Evolutionary conservation across 2,329 filamentous ascomycete genomes (phyloP).

Genomic region (Lecanicillium sp.): DNA sequence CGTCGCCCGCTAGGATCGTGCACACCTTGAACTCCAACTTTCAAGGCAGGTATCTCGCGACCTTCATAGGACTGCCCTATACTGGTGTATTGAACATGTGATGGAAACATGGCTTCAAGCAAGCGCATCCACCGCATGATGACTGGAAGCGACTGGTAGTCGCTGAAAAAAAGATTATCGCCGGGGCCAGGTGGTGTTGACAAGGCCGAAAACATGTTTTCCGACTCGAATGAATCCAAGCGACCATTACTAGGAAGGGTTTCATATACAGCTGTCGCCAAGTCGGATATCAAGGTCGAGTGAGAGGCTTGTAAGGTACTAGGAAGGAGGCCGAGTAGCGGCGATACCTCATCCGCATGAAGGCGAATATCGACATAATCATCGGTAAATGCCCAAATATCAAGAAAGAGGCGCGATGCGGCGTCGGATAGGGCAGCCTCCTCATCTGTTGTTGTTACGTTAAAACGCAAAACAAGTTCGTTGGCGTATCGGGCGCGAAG

Average conservation of each 20-base stretch:
- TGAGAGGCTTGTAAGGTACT: slow-evolving; percentile 62
- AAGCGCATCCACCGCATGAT: slow-evolving; percentile 89
- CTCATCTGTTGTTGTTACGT: slow-evolving; percentile 60
- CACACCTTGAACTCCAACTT: slow-evolving; percentile 53
- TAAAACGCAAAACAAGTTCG: slow-evolving; percentile 86
- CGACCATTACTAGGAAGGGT: slow-evolving; percentile 19
- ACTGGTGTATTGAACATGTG: slow-evolving; percentile 62
- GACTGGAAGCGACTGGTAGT: slow-evolving; percentile 81
- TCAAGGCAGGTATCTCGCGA: slow-evolving; percentile 74
- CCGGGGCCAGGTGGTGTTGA: slow-evolving; percentile 24
- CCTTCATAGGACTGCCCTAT: slow-evolving; percentile 86
- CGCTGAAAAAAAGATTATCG: slow-evolving; percentile 80
- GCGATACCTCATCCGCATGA: slow-evolving; percentile 65
- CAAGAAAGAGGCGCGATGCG: slow-evolving; percentile 66
- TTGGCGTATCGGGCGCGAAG: slow-evolving; percentile 53
- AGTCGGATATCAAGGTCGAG: slow-evolving; percentile 67
- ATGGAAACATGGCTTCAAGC: slow-evolving; percentile 81
- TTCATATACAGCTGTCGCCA: slow-evolving; percentile 68
- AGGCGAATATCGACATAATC: slow-evolving; percentile 81
- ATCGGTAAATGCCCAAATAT: slow-evolving; percentile 80
- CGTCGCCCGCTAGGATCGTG: slow-evolving; percentile 39
- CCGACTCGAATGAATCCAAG: slow-evolving; percentile 13
- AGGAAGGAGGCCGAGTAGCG: slow-evolving; percentile 72
- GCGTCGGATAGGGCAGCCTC: slow-evolving; percentile 65
- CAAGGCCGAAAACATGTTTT: slow-evolving; percentile 20